A percentile compares a stretch with the other conserved stretches of the same genome.
These are phyloP conservation scores for Peniophora sp. DNA, from an alignment of 1,284 basidiomycete species.

Conservation along the genomic window DNA sequence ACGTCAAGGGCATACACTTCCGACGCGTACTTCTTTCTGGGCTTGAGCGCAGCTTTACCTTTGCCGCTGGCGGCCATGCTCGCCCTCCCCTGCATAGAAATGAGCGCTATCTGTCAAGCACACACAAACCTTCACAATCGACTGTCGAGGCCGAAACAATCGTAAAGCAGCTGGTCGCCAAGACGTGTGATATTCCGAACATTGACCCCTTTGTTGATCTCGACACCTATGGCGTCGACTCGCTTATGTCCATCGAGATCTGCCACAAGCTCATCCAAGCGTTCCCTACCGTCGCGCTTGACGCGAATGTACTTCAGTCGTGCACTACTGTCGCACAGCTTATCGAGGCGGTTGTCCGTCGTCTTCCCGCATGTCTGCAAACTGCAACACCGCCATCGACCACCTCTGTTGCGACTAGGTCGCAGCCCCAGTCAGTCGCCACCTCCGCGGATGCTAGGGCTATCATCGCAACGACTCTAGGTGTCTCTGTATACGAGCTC, in stretches of 20 bases:
- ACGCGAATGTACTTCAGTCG: constrained; percentile 23
- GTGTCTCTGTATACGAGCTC: constrained; percentile 30
- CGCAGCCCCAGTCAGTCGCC: neutral
- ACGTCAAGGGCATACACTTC: constrained; percentile 49
- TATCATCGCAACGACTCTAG: constrained; percentile 42
- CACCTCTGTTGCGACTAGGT: neutral
- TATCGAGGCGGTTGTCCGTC: constrained; percentile 16
- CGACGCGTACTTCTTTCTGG: constrained; percentile 39
- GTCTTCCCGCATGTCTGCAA: neutral
- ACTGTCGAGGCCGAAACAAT: constrained; percentile 6
- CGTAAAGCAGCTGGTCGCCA: constrained; percentile 30
- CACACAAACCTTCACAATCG: neutral
- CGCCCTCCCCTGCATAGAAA: neutral
- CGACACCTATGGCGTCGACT: constrained; percentile 43
- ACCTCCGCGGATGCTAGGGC: constrained; percentile 25
- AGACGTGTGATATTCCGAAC: constrained; percentile 28
- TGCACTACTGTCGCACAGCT: constrained; percentile 32
- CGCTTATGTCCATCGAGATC: constrained; percentile 48
- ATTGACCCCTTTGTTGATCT: constrained; percentile 30
- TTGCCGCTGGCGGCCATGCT: constrained; percentile 19
- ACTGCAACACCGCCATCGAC: neutral
- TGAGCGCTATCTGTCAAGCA: no score
- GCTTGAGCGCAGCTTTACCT: constrained; percentile 36
- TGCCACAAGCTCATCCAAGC: constrained; percentile 26
- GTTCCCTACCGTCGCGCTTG: constrained; percentile 25